A percentile compares a stretch with the other conserved stretches of the same genome.
Conservation (phyloP, 495 filamentous ascomycete genomes). For the Aspergillus sclerotioniger region DNA sequence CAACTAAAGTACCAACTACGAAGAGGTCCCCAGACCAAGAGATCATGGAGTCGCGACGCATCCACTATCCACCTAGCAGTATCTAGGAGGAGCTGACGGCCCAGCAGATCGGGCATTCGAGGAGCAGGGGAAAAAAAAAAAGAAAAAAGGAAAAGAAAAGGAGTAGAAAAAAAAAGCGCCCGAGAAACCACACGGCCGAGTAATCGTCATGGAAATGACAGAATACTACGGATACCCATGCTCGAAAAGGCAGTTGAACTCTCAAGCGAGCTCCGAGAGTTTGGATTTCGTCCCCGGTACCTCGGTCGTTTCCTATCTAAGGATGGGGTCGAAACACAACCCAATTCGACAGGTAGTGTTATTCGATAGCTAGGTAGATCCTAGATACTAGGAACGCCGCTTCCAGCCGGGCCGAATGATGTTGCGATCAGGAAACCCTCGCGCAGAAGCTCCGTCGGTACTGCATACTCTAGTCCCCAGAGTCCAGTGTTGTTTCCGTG, state of each 20-base stretch:
- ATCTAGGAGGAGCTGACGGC: neutral
- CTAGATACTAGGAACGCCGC: neutral
- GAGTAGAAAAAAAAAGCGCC: neutral
- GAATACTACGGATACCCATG: neutral
- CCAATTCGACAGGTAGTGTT: neutral
- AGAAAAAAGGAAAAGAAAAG: neutral
- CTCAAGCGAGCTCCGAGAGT: neutral
- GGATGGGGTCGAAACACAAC: neutral
- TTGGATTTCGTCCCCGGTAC: neutral
- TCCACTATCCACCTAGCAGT: neutral
- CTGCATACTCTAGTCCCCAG: no score
- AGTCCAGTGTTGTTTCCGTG: no score
- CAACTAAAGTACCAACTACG: neutral
- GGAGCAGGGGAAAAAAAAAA: neutral
- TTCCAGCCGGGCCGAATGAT: neutral
- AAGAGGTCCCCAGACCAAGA: neutral
- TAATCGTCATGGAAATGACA: no score
- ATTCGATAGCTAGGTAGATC: neutral
- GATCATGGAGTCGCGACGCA: neutral
- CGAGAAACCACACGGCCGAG: neutral
- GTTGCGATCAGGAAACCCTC: no score
- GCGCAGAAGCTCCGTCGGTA: no score
- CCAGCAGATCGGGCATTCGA: neutral
- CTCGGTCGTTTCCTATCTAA: neutral
- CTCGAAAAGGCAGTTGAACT: neutral